Base-by-base conservation (phyloP, 139 green algal genomes). In the Astrephomene gubernaculifera region DNA sequence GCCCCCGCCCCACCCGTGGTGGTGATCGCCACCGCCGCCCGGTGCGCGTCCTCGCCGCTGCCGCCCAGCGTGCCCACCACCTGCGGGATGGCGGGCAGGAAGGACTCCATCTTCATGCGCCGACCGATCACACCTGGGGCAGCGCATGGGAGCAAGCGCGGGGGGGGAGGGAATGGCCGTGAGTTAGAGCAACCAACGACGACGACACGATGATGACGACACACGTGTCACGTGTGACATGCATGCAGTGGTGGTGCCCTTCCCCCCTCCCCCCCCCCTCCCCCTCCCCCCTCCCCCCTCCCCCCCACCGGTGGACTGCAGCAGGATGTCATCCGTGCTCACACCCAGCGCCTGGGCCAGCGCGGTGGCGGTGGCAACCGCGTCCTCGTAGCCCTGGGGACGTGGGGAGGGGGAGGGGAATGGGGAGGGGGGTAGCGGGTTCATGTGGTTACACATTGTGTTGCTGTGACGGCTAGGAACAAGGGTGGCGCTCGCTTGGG, bases 41-140 rank as follows among this genome's bases (percentile, higher is more conserved):
- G 87, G 87, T 95, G 93, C 1, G 92, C 96, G 64, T 96, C 94
- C 35, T 94, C 93, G 10, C 71, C 64, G 54, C 22, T 75, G 8
- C 39, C 12, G 0, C 91, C 94, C 61, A 99, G 90, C 7, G 68
- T 88, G 29, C 60, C 69, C 4, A 90, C 91, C 67, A 99, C 91
- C 63, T 91, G 89, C 3, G 96, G 96, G 36, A 99, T 92, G 31
- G 94, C 91, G 4, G 89, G 84, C 27, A 98, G 25, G 57, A 98
- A 93, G 29, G 86, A 83, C 27, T 98, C 93, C 93, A 99, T 96
- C 87, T 99, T 98, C 87, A 99, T 98, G 75, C 96, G 93, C 60
- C 95, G 90, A 0, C 97, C 97, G 72, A 99, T 99, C 2, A 99
- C 97, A n/a, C 97, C 95, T 93, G 82, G 22, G 44, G 29, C 8